Evolutionary conservation across 331 rosid species (phyloP), one percentile per base, ranked within the genome.

Genomic region (Arachis monticola): DNA sequence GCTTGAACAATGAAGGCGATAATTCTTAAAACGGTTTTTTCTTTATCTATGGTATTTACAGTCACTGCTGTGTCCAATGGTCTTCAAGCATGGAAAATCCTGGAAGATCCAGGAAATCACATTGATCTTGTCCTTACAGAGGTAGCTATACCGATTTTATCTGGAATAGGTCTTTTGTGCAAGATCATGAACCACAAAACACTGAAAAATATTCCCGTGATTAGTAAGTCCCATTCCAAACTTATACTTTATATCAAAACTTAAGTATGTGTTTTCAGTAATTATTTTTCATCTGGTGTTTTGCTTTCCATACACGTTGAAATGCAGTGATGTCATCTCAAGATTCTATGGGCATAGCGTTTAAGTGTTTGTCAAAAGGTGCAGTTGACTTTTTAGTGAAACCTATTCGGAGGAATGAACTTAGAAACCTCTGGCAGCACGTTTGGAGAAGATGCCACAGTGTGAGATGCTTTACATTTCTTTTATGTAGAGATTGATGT

Each of bases 371-470:
- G 71, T 88, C 90, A 42, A 86, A 82, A 82, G 93, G 93, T 0
- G 93, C 93, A 52, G 90, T 83, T 69, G 90, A 88, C 64, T 88
- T 88, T 80, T 74, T 88, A 76, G 90, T 84, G 74, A 88, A 88
- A 84, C 93, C 90, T 56, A 78, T 86, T 70, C 90, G 93, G 79
- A 88, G 85, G 87, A 88, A 88, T 60, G 93, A 88, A 82, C 93
- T 88, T 78, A 88, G 86, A 82, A 88, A 82, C 83, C 90, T 88
- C 74, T 88, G 93, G 93, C 93, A 88, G 83, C 93, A 88, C 44
- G 86, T 88, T 69, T 86, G 93, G 93, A 86, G 93, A 77, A 86
- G 90, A 88, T 84, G 89, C 82, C 89, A 84, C 78, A 86, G 89
- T 61, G 93, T 88, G 80, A 88, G 93, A 86, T 82, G 84, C 84